Percentiles rank a stretch among this genome's conserved stretches.
Conservation (phyloP, 345 rosid species). For the Diplotaxis tenuifolia region DNA sequence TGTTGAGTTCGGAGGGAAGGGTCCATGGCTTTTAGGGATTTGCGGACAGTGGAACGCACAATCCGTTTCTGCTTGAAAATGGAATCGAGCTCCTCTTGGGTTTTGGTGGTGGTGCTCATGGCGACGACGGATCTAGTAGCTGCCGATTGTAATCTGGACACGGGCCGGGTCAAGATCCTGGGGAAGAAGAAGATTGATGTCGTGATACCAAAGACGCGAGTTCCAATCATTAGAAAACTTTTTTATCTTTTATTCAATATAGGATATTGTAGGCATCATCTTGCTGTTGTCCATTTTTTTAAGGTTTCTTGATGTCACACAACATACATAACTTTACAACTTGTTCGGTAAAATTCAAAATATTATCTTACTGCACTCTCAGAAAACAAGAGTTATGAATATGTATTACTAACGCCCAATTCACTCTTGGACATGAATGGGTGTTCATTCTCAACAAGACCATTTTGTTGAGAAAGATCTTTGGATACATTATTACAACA, state of each 20-base stretch:
- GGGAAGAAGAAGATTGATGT: conserved; percentile 29
- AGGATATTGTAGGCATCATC: not conserved
- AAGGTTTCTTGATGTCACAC: not conserved
- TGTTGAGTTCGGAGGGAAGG: conserved; percentile 68
- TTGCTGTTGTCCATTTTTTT: not conserved
- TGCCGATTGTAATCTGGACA: conserved; percentile 5
- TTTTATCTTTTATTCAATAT: not conserved
- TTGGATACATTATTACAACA: too few relatives aligned
- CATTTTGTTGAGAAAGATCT: not conserved
- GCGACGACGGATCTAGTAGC: conserved; percentile 15
- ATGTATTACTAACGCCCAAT: not conserved
- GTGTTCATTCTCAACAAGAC: not conserved
- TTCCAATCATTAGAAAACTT: conserved; percentile 7
- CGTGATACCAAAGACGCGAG: conserved; percentile 31
- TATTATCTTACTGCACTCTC: not conserved
- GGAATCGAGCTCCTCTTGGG: conserved; percentile 47
- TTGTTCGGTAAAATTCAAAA: too few relatives aligned
- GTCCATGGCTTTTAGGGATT: conserved; percentile 75
- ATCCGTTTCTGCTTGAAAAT: conserved; percentile 60
- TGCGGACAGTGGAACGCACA: conserved; percentile 69
- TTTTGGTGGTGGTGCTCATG: conserved; percentile 34
- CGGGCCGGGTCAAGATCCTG: conserved; percentile 31
- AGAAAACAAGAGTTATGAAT: not conserved
- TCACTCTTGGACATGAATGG: not conserved
- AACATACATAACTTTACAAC: not conserved